Base-by-base conservation (phyloP, 163 green algal species). In the Scenedesmus sp. region DNA sequence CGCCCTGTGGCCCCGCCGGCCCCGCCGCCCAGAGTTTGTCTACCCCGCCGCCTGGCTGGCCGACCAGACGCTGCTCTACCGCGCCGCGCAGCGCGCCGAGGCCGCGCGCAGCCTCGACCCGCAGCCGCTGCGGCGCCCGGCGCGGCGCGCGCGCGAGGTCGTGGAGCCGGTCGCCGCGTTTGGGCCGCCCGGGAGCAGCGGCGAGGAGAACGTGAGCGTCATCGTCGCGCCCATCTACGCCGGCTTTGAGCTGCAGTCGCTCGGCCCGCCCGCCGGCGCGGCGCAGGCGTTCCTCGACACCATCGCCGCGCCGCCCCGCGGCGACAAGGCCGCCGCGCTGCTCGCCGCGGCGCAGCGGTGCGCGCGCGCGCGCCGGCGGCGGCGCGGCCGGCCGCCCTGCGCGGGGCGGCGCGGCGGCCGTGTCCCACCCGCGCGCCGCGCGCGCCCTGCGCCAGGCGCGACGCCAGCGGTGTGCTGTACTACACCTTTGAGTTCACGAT, bases 11-110 rank as follows among this genome's bases (percentile, higher is more conserved):
- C n/a, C n/a, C n/a, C n/a, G n/a, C n/a, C n/a, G n/a, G n/a, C n/a
- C n/a, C n/a, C n/a, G n/a, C n/a, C n/a, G n/a, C n/a, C n/a, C 84
- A 93, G 92, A 97, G 85, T 95, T 97, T 64, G 65, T 83, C 36
- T 96, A 95, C 71, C 93, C 93, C 0, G 60, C 69, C 11, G 3
- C 39, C 17, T 97, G 93, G 93, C 85, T 97, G 29, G 93, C 86
- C 3, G 93, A 97, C 75, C 93, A 95, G 80, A 88, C 82, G 2
- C 62, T 97, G 51, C 79, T 83, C 56, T 58, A 80, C 81, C 31
- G 92, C 78, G 82, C 76, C 42, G 78, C 74, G 14, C 54, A 84
- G 67, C 31, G 84, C 0, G 80, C 83, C 11, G 87, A 91, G 67
- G 66, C 44, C 7, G 54, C 73, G 22, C 80, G 84, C 17, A 70